phyloP scores from a whole-genome alignment of 371 early-diverging fungal species.

The Amoeboaphelidium occidentale region DNA sequence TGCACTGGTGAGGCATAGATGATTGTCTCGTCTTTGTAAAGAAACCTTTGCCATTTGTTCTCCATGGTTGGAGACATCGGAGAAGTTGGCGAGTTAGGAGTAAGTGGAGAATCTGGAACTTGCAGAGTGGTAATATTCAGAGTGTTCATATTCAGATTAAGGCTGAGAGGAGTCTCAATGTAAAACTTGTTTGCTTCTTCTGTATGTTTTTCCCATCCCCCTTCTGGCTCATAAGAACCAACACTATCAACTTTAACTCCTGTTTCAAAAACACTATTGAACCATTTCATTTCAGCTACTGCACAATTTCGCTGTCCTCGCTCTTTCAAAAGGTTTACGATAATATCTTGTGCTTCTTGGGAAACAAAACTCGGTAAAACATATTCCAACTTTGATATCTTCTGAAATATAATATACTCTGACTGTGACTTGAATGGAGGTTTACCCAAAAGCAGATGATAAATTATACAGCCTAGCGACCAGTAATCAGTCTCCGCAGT shows the following conservation, averaged over 20 bases:
- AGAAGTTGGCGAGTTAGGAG: too few species aligned
- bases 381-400: conserved; percentile 63
- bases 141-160: too few species aligned
- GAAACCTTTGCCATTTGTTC: too few species aligned
- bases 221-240: too few species aligned
- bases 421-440: conserved; percentile 91
- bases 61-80: too few species aligned
- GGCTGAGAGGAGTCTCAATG: too few species aligned
- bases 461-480: conserved; percentile 95
- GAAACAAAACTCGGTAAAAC: conserved; percentile 46
- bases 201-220: too few species aligned
- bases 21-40: not conserved
- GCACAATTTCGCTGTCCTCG: conserved; percentile 14
- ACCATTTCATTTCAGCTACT: conserved; percentile 7
- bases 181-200: too few species aligned
- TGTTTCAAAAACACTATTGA: conserved; percentile 10
- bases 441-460: conserved; percentile 69
- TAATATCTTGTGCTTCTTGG: conserved; percentile 32
- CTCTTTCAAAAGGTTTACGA: conserved; percentile 30
- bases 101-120: too few species aligned
- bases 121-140: too few species aligned
- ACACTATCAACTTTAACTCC: not conserved
- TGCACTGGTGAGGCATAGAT: too few species aligned
- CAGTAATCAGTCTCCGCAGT: conserved; percentile 73
- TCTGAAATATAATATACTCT: conserved; percentile 88